Evolutionary conservation across 2,329 filamentous ascomycete species (phyloP).

Genomic region (Xylariaceae sp.): DNA sequence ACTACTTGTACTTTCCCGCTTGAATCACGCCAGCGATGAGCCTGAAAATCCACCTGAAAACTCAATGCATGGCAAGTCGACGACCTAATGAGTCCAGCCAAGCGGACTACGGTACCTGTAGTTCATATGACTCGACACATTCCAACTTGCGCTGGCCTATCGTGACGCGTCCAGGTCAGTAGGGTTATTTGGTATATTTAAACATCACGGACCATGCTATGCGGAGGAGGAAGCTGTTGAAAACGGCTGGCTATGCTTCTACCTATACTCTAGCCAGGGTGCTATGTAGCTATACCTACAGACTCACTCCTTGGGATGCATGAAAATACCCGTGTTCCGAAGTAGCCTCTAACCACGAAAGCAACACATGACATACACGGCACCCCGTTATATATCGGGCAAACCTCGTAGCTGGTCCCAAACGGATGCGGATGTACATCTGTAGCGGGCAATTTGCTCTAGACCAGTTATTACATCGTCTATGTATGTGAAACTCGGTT

Average conservation of each 20-base stretch:
- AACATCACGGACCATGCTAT: background rate
- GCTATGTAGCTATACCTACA: conserved; percentile 1
- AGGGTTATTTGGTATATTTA: background rate
- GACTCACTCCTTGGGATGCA: conserved; percentile 8
- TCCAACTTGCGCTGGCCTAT: too few relatives aligned
- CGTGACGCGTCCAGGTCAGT: too few relatives aligned
- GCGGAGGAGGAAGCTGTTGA: background rate
- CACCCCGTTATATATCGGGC: background rate
- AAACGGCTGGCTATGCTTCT: background rate
- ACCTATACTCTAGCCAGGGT: conserved; percentile 2
- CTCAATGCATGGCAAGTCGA: too few relatives aligned
- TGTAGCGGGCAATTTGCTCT: background rate
- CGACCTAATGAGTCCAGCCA: too few relatives aligned
- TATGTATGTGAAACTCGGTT: background rate
- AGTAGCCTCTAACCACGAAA: background rate
- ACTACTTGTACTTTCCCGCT: too few relatives aligned
- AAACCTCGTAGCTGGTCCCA: background rate
- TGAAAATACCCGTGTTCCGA: background rate
- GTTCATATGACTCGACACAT: too few relatives aligned
- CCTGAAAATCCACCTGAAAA: too few relatives aligned
- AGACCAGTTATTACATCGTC: background rate
- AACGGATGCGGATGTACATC: background rate
- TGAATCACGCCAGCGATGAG: too few relatives aligned
- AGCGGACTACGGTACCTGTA: too few relatives aligned
- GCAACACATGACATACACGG: background rate